Percentiles rank a stretch among this genome's conserved stretches.
phyloP scores from a whole-genome alignment of 768 basidiomycete genomes.

The Hygrophorus russula region DNA sequence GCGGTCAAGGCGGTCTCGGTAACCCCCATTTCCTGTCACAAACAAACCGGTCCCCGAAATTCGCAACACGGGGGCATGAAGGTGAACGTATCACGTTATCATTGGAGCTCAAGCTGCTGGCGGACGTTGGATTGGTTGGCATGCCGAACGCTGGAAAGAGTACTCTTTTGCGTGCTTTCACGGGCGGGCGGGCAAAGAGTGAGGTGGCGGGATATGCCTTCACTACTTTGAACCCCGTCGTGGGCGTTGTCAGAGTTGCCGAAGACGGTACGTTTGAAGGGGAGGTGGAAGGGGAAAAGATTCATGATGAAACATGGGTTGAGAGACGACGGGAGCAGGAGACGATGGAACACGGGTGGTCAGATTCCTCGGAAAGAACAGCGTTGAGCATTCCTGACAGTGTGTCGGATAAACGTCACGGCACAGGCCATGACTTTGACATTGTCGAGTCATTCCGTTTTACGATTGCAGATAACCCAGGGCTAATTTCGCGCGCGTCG shows the following conservation, averaged over 20 bases:
- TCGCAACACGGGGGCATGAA: slow-evolving; percentile 66
- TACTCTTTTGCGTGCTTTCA: slow-evolving; percentile 82
- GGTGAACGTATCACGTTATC: slow-evolving; percentile 75
- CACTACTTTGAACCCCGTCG: slow-evolving; percentile 89
- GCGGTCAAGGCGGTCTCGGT: slow-evolving; percentile 76
- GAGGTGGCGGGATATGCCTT: slow-evolving; percentile 89
- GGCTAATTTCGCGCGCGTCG: slow-evolving; percentile 74
- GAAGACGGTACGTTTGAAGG: slow-evolving; percentile 73
- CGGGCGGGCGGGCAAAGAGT: slow-evolving; percentile 72
- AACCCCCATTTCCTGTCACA: slow-evolving; percentile 77
- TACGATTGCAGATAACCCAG: slow-evolving; percentile 96
- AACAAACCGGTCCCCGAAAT: slow-evolving; percentile 72
- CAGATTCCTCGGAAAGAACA: neutral
- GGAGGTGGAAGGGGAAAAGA: slow-evolving; percentile 29
- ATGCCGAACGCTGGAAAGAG: slow-evolving; percentile 94
- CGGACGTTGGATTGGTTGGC: slow-evolving; percentile 93
- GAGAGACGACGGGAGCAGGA: slow-evolving; percentile 38
- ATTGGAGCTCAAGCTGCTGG: slow-evolving; percentile 86
- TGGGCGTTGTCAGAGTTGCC: slow-evolving; percentile 80
- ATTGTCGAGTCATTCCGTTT: slow-evolving; percentile 73
- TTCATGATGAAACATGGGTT: slow-evolving; percentile 58
- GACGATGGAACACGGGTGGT: slow-evolving; percentile 10
- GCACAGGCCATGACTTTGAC: slow-evolving; percentile 44
- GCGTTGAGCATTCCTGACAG: slow-evolving; percentile 7
- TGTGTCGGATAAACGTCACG: slow-evolving; percentile 11